Percentiles rank a stretch among this genome's conserved stretches.
Conservation (phyloP, 1,284 basidiomycete species). For the Ustilago nuda region DNA sequence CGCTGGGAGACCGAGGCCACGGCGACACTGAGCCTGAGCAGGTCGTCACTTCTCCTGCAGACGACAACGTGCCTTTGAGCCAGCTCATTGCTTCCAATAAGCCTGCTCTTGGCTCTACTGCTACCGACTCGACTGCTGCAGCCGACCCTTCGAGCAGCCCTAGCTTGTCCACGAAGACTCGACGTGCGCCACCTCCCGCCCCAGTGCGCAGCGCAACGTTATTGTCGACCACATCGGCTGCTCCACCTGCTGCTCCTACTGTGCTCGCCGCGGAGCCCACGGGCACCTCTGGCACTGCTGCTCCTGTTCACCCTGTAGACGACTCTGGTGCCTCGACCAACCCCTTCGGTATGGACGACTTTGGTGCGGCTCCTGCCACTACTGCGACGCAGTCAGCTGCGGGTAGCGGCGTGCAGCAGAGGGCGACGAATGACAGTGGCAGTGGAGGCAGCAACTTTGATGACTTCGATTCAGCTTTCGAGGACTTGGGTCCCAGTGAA, state of each 20-base stretch:
- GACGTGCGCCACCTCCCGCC: conserved; percentile 61
- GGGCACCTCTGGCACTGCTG: conserved; percentile 8
- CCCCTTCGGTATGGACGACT: conserved; percentile 51
- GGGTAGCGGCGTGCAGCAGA: conserved; percentile 3
- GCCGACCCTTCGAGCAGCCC: conserved; percentile 29
- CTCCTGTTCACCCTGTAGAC: conserved; percentile 17
- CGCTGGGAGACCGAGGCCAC: conserved; percentile 37
- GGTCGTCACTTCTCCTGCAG: conserved; percentile 21
- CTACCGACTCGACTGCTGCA: conserved; percentile 10
- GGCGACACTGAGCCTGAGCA: conserved; percentile 21
- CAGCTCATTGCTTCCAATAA: conserved; percentile 30
- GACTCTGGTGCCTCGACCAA: conserved; percentile 30
- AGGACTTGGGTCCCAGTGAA: conserved; percentile 60
- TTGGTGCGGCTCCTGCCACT: conserved; percentile 12
- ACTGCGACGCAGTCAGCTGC: conserved; percentile 5
- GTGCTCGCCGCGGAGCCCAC: conserved; percentile 30
- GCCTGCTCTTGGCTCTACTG: conserved; percentile 6
- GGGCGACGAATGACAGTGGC: conserved; percentile 25
- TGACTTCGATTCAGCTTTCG: conserved; percentile 68
- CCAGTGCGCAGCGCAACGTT: conserved; percentile 49
- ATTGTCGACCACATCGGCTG: conserved; percentile 28
- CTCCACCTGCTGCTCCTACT: conserved; percentile 17
- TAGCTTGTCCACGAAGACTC: conserved; percentile 51
- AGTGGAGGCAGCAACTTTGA: conserved; percentile 55
- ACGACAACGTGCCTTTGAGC: conserved; percentile 52